Base-by-base conservation (phyloP, 768 basidiomycete species). In the Mycena rosella region DNA sequence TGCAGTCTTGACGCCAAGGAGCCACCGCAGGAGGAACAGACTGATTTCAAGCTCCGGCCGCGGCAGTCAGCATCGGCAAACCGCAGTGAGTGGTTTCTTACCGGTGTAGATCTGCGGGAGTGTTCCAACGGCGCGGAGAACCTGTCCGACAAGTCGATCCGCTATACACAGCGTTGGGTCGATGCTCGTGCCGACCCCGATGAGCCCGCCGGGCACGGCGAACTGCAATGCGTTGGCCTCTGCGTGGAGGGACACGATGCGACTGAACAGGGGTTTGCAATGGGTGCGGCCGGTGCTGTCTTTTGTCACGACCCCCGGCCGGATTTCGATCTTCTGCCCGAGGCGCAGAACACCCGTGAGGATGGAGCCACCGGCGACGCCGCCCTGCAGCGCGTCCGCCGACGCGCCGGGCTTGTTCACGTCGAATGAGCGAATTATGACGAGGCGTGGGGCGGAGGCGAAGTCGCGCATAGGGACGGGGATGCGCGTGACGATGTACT, bases 401-500 rank as follows among this genome's bases (percentile, higher is more conserved):
- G 96, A 95, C 5, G 96, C 90, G 77, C 97, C 98, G 14, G 98
- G 98, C 80, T 98, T 98, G 87, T 99, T 99, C 79, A 99, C 97
- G 78, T 99, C 98, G 82, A 99, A 99, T 22, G 96, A 98, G 72
- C 97, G 95, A 80, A 99, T 99, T 78, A 99, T 96, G 77, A 99
- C 98, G 72, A 99, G 91, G 36, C 92, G 90, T 0, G 98, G 96
- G 68, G 94, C 90, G 30, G 95, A 91, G 36, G 89, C 86, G 80
- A 99, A 99, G 84, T 99, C 94, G 65, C 97, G 94, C 38, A 91
- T 82, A 51, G 97, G 98, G 54, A 99, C 93, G 20, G 98, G 96
- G 74, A 99, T 98, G 57, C 93, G 90, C 78, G 95, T 96, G 71
- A 96, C 96, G 78, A 99, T 97, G 83, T 98, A 98, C 75, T 98